phyloP scores from a whole-genome alignment of 2,329 filamentous ascomycete genomes.

The Botrytis fabae region DNA sequence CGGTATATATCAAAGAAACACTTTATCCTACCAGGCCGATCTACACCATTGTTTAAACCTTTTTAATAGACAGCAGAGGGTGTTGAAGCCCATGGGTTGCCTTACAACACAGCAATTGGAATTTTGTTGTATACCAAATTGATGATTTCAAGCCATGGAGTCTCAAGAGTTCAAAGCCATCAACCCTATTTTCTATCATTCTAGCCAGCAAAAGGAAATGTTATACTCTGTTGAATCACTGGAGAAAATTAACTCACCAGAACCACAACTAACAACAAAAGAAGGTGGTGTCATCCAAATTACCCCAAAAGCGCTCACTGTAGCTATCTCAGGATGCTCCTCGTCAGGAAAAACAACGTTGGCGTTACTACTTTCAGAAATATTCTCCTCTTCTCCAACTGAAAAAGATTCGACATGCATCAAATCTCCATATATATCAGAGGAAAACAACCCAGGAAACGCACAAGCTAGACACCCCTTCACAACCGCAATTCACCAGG shows the following conservation, averaged over 20 bases:
- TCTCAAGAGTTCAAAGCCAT: background rate
- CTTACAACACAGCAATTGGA: background rate
- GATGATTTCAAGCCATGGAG: background rate
- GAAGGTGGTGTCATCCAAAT: background rate
- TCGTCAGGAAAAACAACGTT: slow-evolving; percentile 20
- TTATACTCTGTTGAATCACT: background rate
- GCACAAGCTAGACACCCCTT: background rate
- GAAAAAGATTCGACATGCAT: background rate
- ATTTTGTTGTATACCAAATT: background rate
- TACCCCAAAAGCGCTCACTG: background rate
- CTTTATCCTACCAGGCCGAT: background rate
- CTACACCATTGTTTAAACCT: background rate
- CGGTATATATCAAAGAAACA: background rate
- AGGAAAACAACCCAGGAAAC: too few relatives aligned
- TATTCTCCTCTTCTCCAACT: background rate
- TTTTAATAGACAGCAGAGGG: background rate
- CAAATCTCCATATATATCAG: background rate
- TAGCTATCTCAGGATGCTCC: slow-evolving; percentile 14
- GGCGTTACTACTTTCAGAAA: slow-evolving; percentile 11
- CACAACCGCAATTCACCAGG: slow-evolving; percentile 28
- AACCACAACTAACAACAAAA: background rate
- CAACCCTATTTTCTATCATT: background rate
- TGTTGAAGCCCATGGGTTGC: background rate
- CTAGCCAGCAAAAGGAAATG: background rate
- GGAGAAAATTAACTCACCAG: background rate